phyloP scores from a whole-genome alignment of 352 stramenopile species.

The Chrysophaeum taylorii region DNA sequence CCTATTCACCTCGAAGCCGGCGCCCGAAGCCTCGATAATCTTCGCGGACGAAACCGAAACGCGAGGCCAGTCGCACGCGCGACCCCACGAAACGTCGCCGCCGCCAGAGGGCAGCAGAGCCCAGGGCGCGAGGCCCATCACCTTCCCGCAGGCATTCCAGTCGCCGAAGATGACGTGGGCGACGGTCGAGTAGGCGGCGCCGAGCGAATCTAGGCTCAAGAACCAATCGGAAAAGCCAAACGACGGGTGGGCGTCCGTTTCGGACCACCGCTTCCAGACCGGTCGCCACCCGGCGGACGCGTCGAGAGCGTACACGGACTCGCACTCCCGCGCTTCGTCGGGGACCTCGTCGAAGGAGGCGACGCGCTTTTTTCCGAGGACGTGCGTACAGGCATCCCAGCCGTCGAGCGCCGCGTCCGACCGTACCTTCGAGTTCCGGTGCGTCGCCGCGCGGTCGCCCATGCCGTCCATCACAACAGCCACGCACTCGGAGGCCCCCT shows the following conservation, averaged over 20 bases:
- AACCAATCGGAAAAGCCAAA: slow-evolving; percentile 1
- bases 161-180: slow-evolving; percentile 39
- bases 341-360: background rate
- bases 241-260: background rate
- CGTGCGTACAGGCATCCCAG: background rate
- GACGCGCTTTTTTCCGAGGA: background rate
- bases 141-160: slow-evolving; percentile 37
- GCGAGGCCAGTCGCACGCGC: too few relatives aligned
- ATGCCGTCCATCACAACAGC: slow-evolving; percentile 27
- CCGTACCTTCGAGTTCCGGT: background rate
- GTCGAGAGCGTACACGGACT: background rate
- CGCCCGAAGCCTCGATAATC: too few relatives aligned
- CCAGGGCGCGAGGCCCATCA: slow-evolving; percentile 38
- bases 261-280: background rate
- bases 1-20: slow-evolving; percentile 22
- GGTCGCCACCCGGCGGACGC: background rate
- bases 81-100: too few relatives aligned
- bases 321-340: background rate
- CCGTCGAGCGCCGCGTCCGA: background rate
- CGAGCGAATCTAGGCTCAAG: background rate
- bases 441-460: slow-evolving; percentile 1
- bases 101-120: slow-evolving; percentile 15
- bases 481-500: background rate
- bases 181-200: slow-evolving; percentile 17
- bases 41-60: too few relatives aligned